Evolutionary conservation across 768 basidiomycete genomes (phyloP).

Genomic region (Boletus sp.): DNA sequence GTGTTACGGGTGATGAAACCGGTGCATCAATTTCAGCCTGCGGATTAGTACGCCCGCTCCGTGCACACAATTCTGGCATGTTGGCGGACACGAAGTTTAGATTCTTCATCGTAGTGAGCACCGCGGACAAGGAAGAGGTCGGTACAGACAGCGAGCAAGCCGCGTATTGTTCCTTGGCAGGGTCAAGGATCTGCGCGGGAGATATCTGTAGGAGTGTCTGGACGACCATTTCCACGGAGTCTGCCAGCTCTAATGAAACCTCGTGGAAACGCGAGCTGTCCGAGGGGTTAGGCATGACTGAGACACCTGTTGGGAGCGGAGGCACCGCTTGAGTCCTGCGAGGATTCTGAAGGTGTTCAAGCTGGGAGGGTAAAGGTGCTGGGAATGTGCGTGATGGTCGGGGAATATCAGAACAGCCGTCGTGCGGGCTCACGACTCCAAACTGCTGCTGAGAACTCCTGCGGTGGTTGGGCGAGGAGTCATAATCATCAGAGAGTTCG

Average conservation of each 20-base stretch:
- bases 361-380: constrained; percentile 75
- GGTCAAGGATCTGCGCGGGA: constrained; percentile 85
- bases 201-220: constrained; percentile 90
- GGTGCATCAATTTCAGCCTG: constrained; percentile 17
- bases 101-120: constrained; percentile 90
- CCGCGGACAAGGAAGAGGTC: constrained; percentile 81
- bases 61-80: constrained; percentile 45
- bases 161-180: constrained; percentile 91
- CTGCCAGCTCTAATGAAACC: constrained; percentile 84
- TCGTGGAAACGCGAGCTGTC: constrained; percentile 50
- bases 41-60: constrained; percentile 12
- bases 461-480: constrained; percentile 25
- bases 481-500: constrained; percentile 34
- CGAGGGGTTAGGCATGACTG: constrained; percentile 18
- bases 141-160: constrained; percentile 87
- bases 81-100: constrained; percentile 93
- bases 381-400: constrained; percentile 77
- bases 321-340: constrained; percentile 33
- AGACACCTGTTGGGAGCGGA: constrained; percentile 13
- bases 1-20: constrained; percentile 19
- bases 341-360: constrained; percentile 75
- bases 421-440: constrained; percentile 17
- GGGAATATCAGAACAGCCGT: constrained; percentile 38
- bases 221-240: constrained; percentile 85
- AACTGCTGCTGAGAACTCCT: constrained; percentile 26